Base-by-base conservation (phyloP, 1,284 basidiomycete genomes). In the Ceratobasidium sp. region DNA sequence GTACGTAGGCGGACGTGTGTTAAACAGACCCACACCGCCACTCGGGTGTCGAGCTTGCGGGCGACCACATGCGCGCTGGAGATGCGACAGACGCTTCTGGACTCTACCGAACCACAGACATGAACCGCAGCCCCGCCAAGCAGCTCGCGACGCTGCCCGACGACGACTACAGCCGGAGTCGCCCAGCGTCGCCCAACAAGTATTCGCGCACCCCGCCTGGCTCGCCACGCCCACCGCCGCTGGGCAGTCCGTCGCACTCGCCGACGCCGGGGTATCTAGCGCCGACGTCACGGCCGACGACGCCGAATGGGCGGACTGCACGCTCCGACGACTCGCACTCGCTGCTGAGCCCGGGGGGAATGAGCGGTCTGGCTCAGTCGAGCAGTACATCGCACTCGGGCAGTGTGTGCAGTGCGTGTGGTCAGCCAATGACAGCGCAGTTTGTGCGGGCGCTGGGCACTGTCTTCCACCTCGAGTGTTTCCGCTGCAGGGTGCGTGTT, bases 391-490 rank as follows among this genome's bases (percentile, higher is more conserved):
- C 29, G 42, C 20, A 52, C 64, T n/a, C 42, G 29, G n/a, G 45
- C 55, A 54, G 27, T 3, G 6, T 60, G 27, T 76, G 75, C 68
- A 68, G 69, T 32, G 60, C 72, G 53, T 76, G 75, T 56, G 55
- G 69, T 20, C 73, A 71, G 31, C 76, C 76, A 35, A 80, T 95
- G 90, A 90, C 93, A 69, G 96, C 96, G 13, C 95, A 96, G 72
- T 98, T 98, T 79, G 97, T 99, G 22, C 87, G 97, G 69, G 97
- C 97, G 0, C 84, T 99, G 68, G 92, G 93, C 65, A 91, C 94
- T 7, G 94, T 98, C 40, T 99, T 69, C 47, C 71, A 72, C 50
- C 71, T 73, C 53, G 72, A 72, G 32, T 73, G 71, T 56, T 72
- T 74, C 38, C 56, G 57, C 49, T 73, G 70, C 40, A 20, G 71